Conservation (phyloP, 352 stramenopile genomes). For the Globisporangium cederbergense region DNA sequence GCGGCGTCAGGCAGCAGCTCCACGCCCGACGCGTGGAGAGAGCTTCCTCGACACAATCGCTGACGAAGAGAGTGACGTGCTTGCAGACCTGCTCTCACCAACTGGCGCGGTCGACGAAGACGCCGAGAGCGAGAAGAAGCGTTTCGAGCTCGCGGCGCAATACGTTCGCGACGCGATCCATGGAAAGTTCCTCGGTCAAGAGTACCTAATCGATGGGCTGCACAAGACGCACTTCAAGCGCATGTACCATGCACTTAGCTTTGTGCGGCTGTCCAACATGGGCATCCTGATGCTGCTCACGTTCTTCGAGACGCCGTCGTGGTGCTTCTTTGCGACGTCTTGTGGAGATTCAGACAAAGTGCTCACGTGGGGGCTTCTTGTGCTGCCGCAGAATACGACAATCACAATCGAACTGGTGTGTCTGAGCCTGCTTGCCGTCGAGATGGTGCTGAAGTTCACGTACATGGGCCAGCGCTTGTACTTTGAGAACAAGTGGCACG, state of each 20-base stretch:
- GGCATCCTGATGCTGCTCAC: conserved; percentile 36
- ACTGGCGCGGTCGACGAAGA: conserved; percentile 4
- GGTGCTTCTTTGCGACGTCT: conserved; percentile 38
- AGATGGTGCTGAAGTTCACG: conserved; percentile 47
- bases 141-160: conserved; percentile 38
- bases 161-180: conserved; percentile 47
- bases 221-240: conserved; percentile 49
- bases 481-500: conserved; percentile 55
- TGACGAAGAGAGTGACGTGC: conserved; percentile 2
- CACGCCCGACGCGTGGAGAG: conserved; percentile 1
- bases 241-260: conserved; percentile 44
- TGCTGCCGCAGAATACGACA: conserved; percentile 27
- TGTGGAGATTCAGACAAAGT: conserved; percentile 32
- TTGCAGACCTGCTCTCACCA: conserved; percentile 4
- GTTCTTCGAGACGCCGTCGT: conserved; percentile 59
- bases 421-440: conserved; percentile 34
- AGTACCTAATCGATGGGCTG: conserved; percentile 42
- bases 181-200: conserved; percentile 43
- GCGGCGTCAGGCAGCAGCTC: background rate
- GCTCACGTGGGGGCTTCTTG: conserved; percentile 33
- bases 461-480: conserved; percentile 47
- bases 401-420: conserved; percentile 43
- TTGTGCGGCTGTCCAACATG: conserved; percentile 44
- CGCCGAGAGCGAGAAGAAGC: conserved; percentile 16
- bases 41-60: conserved; percentile 15